phyloP scores from a whole-genome alignment of 2,329 filamentous ascomycete species.

The Fusarium scirpi region DNA sequence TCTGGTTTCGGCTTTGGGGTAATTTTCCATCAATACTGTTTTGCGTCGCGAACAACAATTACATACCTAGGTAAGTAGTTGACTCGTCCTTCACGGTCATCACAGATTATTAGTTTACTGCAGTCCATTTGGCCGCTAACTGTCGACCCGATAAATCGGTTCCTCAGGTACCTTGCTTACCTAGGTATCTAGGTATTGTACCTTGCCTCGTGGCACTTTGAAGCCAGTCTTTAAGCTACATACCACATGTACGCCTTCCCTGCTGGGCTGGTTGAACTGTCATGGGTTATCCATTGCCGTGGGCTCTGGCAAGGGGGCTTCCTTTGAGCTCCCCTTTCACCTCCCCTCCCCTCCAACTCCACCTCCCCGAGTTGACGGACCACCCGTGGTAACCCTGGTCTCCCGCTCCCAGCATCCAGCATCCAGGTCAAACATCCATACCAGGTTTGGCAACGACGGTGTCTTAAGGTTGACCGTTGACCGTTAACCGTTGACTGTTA shows the following conservation, averaged over 20 bases:
- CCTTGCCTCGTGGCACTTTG: conserved; percentile 31
- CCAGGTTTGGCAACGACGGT: conserved; percentile 29
- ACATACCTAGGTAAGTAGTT: not conserved
- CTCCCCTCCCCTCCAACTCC: conserved; percentile 41
- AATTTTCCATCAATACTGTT: conserved; percentile 13
- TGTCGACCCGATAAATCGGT: conserved; percentile 22
- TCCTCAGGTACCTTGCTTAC: conserved; percentile 12
- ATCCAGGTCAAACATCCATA: conserved; percentile 35
- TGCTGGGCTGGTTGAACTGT: conserved; percentile 38
- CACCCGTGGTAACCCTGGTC: conserved; percentile 46
- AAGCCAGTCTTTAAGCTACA: conserved; percentile 20
- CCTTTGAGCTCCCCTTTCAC: conserved; percentile 29
- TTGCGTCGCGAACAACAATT: not conserved
- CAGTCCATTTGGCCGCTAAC: not conserved
- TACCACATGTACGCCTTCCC: conserved; percentile 32
- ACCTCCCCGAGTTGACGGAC: conserved; percentile 45
- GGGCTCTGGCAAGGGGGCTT: conserved; percentile 46
- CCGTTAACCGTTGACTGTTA: conserved; percentile 45
- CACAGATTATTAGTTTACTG: not conserved
- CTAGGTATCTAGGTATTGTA: not conserved
- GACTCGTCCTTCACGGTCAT: not conserved
- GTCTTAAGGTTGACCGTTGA: conserved; percentile 34
- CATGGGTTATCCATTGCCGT: conserved; percentile 42
- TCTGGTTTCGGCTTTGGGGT: conserved; percentile 26
- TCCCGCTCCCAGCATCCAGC: conserved; percentile 44